Evolutionary conservation across 2,329 filamentous ascomycete genomes (phyloP), one percentile per base, ranked within the genome.

Genomic region (Botryotinia narcissicola): DNA sequence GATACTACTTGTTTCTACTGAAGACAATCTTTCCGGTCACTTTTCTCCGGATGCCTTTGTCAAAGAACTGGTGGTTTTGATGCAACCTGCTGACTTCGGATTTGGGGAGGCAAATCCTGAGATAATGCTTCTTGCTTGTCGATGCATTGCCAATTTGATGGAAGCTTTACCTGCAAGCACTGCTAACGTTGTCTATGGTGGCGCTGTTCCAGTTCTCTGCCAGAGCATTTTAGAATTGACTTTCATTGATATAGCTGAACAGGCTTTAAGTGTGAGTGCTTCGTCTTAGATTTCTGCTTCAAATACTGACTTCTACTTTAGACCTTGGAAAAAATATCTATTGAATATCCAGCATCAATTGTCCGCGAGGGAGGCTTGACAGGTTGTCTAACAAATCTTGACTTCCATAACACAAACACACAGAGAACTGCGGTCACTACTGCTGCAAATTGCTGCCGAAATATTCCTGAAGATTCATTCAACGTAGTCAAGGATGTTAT

Each of bases 381-480:
- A 1, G 96, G 96, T n/a, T 99, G 96, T 80, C 85, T 99, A 76
- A 97, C 93, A 0, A 98, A 96, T 81, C 88, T 99, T 73, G 96
- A 99, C 81, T 99, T 99, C 83, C 99, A 99, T 80, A 92, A 95
- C 25, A 99, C 96, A 0, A 96, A 95, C 82, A 98, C 96, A 3
- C 96, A 99, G 83, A 90, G 96, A 77, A 98, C 95, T 22, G 96
- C 96, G 10, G 96, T 99, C 12, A 98, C 95, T 4, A 99, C 95
- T 20, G 96, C 97, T 16, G 97, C 96, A 73, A 99, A 99, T 81
- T 99, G 96, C 84, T 99, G 97, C 82, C 93, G 96, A 76, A 98
- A 98, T 80, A 96, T 99, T 29, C 93, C 95, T 1, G 92, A 95
- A 78, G 96, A 98, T 79, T 97, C 94, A 0, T 99, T 99, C 80